These are phyloP conservation scores for Kazachstania sp. DNA, from an alignment of 1,139 yeast species.

Conservation along the genomic window DNA sequence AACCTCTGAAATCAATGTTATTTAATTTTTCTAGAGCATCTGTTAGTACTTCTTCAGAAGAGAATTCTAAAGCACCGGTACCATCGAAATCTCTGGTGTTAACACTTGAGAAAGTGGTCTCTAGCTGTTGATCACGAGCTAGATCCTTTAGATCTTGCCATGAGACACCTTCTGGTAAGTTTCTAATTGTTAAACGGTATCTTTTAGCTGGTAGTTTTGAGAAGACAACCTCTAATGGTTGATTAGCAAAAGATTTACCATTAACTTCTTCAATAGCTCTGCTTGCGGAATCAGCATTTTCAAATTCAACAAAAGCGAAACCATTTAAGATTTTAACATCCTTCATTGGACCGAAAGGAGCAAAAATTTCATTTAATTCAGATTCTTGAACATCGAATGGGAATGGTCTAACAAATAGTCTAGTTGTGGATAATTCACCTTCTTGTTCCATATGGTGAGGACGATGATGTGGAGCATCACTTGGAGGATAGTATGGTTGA, in stretches of 20 bases:
- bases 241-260: slow-evolving; percentile 51
- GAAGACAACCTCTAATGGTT: slow-evolving; percentile 55
- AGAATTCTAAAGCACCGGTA: slow-evolving; percentile 71
- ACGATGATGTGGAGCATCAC: slow-evolving; percentile 9
- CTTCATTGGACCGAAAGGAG: slow-evolving; percentile 53
- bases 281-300: slow-evolving; percentile 54
- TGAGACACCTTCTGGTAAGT: slow-evolving; percentile 66
- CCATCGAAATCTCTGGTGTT: slow-evolving; percentile 59
- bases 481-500: slow-evolving; percentile 15
- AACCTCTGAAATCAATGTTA: slow-evolving; percentile 64
- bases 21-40: slow-evolving; percentile 61
- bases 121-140: slow-evolving; percentile 58
- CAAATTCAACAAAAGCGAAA: slow-evolving; percentile 67
- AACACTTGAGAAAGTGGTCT: slow-evolving; percentile 67
- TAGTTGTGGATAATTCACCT: slow-evolving; percentile 40
- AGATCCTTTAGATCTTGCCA: slow-evolving; percentile 84
- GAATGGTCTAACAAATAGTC: slow-evolving; percentile 46
- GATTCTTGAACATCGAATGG: slow-evolving; percentile 42
- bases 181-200: slow-evolving; percentile 58
- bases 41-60: slow-evolving; percentile 63
- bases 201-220: slow-evolving; percentile 66
- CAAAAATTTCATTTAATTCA: slow-evolving; percentile 59
- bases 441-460: slow-evolving; percentile 19
- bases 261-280: slow-evolving; percentile 58
- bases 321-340: slow-evolving; percentile 69